Base-by-base conservation (phyloP, 2,329 filamentous ascomycete genomes). In the Rhinocladiella similis region DNA sequence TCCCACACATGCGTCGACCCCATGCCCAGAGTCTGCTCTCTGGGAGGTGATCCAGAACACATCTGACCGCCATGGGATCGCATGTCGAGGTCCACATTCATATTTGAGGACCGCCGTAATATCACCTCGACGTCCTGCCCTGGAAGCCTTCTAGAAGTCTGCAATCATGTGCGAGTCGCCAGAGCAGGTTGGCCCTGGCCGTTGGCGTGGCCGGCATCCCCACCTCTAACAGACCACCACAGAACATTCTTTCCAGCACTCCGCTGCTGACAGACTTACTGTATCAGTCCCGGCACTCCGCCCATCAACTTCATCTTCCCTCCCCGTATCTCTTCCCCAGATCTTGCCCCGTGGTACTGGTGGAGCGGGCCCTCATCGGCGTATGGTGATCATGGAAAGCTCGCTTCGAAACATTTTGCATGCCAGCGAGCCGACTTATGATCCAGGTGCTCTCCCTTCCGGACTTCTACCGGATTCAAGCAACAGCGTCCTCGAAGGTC, bases 401-500 rank as follows among this genome's bases (percentile, higher is more conserved):
- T 61, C 58, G 46, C 54, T 63, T 36, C 58, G 61, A 54, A 58
- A 59, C 41, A 55, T 63, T 38, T 58, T 63, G 20, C 61, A 61
- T 53, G 49, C 56, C 38, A 61, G 19, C 33, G 59, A 63, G 29
- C 46, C 55, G 14, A 46, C 52, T 12, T 56, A 59, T 47, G 50
- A 56, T 20, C 52, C 55, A 16, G 25, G 43, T 10, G 25, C 47
- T 42, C 50, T 54, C 22, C 50, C 42, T 46, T 29, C 48, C 29
- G 50, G 41, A 33, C 49, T 54, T 46, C 49, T 59, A 33, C 42
- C 52, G 47, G 33, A 16, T 27, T 22, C 54, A 3, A 39, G 47
- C n/a, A 36, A 33, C 38, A 7, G 35, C 16, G 36, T 46, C 13
- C 16, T 50, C 20, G 27, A 25, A n/a, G 5, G 18, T 14, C 33